These are phyloP conservation scores for Castanea crenata DNA, from an alignment of 306 rosid species.

Conservation along the genomic window DNA sequence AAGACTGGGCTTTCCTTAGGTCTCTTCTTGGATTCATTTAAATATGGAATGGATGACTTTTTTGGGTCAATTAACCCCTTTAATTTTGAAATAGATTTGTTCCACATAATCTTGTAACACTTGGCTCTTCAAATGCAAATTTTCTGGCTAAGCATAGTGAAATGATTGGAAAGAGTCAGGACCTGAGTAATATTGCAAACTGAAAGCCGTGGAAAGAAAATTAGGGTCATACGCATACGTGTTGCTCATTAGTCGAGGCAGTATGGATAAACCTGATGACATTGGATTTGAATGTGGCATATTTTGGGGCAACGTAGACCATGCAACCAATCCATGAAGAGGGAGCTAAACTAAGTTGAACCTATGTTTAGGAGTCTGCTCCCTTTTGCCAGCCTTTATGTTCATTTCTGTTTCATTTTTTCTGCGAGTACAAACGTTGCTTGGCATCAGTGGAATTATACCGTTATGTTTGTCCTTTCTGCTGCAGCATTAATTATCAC, in stretches of 20 bases:
- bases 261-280: background rate
- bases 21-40: constrained; percentile 96
- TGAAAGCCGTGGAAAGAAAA: background rate
- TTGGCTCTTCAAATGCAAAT: constrained; percentile 8
- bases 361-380: constrained; percentile 4
- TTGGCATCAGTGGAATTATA: background rate
- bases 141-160: background rate
- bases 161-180: background rate
- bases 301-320: background rate
- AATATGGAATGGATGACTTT: constrained; percentile 51
- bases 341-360: background rate
- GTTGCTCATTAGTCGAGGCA: background rate
- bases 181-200: constrained; percentile 6
- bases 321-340: background rate
- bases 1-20: constrained; percentile 91
- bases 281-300: background rate
- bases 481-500: background rate
- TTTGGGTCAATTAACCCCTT: constrained; percentile 34
- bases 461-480: background rate
- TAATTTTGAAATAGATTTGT: constrained; percentile 22
- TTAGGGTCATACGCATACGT: background rate
- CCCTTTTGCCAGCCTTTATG: background rate
- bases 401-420: background rate
- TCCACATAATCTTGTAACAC: constrained; percentile 19
- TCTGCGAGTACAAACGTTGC: background rate